phyloP scores from a whole-genome alignment of 2,329 filamentous ascomycete genomes.

The Albifimbria verrucaria region DNA sequence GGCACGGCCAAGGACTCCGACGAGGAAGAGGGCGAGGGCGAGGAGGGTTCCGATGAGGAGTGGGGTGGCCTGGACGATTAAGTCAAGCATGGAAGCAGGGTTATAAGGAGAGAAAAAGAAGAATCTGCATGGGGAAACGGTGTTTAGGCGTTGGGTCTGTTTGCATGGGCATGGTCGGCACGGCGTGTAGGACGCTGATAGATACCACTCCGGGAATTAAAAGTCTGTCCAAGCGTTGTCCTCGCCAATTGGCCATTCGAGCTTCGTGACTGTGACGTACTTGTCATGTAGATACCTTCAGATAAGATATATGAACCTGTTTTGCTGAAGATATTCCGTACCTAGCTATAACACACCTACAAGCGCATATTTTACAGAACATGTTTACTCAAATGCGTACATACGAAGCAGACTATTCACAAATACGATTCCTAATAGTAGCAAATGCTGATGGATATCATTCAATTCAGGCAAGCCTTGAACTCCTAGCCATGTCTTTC shows the following conservation, averaged over 20 bases:
- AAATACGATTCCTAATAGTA: too few species aligned
- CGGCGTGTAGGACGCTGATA: slow-evolving; percentile 1
- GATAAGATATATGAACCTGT: too few species aligned
- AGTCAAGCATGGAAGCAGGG: slow-evolving; percentile 14
- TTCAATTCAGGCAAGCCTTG: neutral
- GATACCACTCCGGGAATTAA: neutral
- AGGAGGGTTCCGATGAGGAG: slow-evolving; percentile 36
- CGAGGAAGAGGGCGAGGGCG: slow-evolving; percentile 33
- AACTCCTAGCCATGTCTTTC: neutral
- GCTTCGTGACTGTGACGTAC: too few species aligned
- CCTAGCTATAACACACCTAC: too few species aligned
- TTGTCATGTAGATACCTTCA: too few species aligned
- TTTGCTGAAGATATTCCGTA: too few species aligned
- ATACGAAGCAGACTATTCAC: too few species aligned
- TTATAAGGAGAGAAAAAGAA: neutral
- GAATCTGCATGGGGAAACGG: slow-evolving; percentile 11
- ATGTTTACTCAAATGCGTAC: too few species aligned
- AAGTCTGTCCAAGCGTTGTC: neutral
- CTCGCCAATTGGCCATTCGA: too few species aligned
- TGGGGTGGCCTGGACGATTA: slow-evolving; percentile 70
- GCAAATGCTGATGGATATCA: too few species aligned
- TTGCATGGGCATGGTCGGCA: slow-evolving; percentile 10
- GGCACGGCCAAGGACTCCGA: slow-evolving; percentile 32
- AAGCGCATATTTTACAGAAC: too few species aligned
- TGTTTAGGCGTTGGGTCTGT: neutral